Percentiles rank a stretch among this genome's conserved stretches.
Evolutionary conservation across 2,329 filamentous ascomycete genomes (phyloP).

Genomic region (Alternaria gansuensis): DNA sequence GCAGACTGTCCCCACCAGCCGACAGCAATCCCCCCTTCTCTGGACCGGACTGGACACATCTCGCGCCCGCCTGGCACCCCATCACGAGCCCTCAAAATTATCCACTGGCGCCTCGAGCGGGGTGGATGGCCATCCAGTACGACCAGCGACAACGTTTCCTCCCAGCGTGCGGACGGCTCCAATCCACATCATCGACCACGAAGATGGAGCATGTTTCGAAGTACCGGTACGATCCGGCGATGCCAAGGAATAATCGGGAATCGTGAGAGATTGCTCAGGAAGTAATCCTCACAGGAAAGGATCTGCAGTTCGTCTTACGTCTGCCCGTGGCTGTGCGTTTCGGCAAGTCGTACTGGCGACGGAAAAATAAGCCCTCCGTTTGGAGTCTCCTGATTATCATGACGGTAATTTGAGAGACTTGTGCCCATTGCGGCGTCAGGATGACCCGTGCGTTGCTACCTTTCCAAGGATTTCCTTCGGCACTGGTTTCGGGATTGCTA

Average conservation of each 20-base stretch:
- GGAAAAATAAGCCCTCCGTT: slow-evolving; percentile 8
- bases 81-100: neutral
- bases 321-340: slow-evolving; percentile 11
- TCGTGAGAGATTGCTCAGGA: slow-evolving; percentile 24
- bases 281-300: slow-evolving; percentile 25
- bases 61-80: neutral
- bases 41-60: slow-evolving; percentile 10
- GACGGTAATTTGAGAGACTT: slow-evolving; percentile 11
- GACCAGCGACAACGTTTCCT: neutral
- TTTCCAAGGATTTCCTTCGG: slow-evolving; percentile 17
- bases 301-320: slow-evolving; percentile 28
- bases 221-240: slow-evolving; percentile 23
- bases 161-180: neutral
- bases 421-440: slow-evolving; percentile 9
- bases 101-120: neutral
- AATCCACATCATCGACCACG: neutral
- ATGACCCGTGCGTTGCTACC: slow-evolving; percentile 18
- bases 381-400: slow-evolving; percentile 3
- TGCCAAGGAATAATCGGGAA: slow-evolving; percentile 32
- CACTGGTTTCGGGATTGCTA: slow-evolving; percentile 14
- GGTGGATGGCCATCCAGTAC: neutral
- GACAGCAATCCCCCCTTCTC: slow-evolving; percentile 3
- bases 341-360: slow-evolving; percentile 7
- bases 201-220: neutral
- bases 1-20: slow-evolving; percentile 7